Base-by-base conservation (phyloP, 805 yeast species). In the Cyberlindnera maclurae region DNA sequence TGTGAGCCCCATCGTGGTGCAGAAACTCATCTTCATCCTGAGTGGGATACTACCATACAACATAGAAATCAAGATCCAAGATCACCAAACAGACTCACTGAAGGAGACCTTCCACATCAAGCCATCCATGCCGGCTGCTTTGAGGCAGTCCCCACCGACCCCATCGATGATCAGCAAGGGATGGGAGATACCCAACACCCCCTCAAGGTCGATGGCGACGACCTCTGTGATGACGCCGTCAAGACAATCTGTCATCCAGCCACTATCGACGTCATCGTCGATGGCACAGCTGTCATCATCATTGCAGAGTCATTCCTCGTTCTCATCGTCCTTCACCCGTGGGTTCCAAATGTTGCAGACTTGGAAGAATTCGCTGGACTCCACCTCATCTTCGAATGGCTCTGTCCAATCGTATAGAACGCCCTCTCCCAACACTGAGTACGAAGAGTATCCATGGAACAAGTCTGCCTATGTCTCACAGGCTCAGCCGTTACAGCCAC, bases 1-100 rank as follows among this genome's bases (percentile, higher is more conserved):
- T 0, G 72, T 77, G 12, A 77, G 77, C 49, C 74, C 77, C 27
- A 70, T 70, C 7, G 78, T 77, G 9, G 79, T 82, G 2, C 77
- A 76, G 47, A 75, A 75, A 50, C 57, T 77, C 39, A 60, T 76
- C 0, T 76, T 74, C 40, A 70, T 77, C 7, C 44, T 77, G 8
- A 66, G 74, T 38, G 81, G 75, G 0, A 41, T 77, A 18, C 54
- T 77, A 13, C 70, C 74, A 27, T 65, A 57, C 17, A 51, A 58
- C 8, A 46, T 51, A 32, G 41, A 47, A 3, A 51, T 57, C 5
- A 37, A 38, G 12, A 26, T 50, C 18, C 41, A 42, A 34, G 49
- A 50, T 27, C 22, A 10, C 12, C 6, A 16, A 26, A 31, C 26
- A 18, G 12, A 9, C 9, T 13, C 16, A 9, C 15, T 29, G 31